Evolutionary conservation across 495 filamentous ascomycete species (phyloP).

Genomic region (Entonaema liquescens): DNA sequence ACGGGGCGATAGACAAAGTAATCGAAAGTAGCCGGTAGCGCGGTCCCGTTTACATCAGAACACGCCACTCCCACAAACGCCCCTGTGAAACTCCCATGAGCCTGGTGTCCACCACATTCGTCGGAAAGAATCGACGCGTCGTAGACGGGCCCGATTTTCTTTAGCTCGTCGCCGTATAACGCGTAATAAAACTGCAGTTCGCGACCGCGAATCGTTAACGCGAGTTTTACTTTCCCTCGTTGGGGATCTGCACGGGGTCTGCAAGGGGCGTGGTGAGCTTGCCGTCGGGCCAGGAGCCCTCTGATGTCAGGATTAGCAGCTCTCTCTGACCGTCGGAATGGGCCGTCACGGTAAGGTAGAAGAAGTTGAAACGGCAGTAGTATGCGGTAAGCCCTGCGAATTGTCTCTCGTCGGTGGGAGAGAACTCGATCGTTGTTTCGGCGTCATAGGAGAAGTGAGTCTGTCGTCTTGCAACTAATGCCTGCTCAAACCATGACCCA

Average conservation of each 20-base stretch:
- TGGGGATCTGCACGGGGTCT: conserved; percentile 54
- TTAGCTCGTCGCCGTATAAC: conserved; percentile 52
- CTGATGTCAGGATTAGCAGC: conserved; percentile 59
- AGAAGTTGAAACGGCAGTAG: conserved; percentile 67
- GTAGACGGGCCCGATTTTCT: conserved; percentile 60
- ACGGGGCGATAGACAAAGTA: conserved; percentile 61
- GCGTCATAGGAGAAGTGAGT: conserved; percentile 66
- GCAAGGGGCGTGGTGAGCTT: conserved; percentile 48
- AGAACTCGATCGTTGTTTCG: conserved; percentile 62
- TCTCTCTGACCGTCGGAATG: conserved; percentile 62
- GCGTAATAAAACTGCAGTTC: conserved; percentile 63
- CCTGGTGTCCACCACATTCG: conserved; percentile 65
- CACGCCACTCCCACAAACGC: conserved; percentile 65
- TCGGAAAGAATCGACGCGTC: conserved; percentile 64
- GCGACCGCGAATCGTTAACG: conserved; percentile 56
- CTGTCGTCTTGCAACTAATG: conserved; percentile 62
- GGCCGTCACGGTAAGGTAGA: conserved; percentile 65
- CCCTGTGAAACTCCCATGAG: conserved; percentile 65
- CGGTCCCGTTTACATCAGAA: conserved; percentile 63
- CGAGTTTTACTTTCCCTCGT: conserved; percentile 59
- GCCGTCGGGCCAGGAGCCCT: conserved; percentile 60
- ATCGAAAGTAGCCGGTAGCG: conserved; percentile 57
- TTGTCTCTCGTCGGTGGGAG: conserved; percentile 61
- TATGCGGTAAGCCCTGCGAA: conserved; percentile 66
- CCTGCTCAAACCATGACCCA: conserved; percentile 66